Conservation (phyloP, 805 yeast genomes). For the Ogataea sp. region DNA sequence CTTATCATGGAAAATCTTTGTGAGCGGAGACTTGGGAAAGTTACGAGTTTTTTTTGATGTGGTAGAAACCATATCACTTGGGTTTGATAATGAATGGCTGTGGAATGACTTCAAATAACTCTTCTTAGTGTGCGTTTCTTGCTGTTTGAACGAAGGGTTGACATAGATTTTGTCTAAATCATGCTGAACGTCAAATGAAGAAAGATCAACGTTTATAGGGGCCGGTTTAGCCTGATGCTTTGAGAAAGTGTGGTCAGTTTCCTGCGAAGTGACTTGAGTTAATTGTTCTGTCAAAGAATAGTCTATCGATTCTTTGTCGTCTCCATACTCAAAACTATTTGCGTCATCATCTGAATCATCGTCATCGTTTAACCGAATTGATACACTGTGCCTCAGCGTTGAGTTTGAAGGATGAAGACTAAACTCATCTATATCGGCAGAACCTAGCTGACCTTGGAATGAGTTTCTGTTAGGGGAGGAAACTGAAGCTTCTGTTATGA, state of each 20-base stretch:
- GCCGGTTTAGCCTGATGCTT: too few relatives aligned
- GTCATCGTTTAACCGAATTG: too few relatives aligned
- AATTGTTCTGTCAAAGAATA: too few relatives aligned
- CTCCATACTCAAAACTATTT: neutral
- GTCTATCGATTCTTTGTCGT: neutral
- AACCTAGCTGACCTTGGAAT: neutral
- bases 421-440: neutral
- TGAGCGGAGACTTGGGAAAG: conserved; percentile 14
- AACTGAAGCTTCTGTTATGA: conserved; percentile 14
- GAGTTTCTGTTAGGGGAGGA: neutral
- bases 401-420: neutral
- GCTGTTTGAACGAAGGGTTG: too few relatives aligned
- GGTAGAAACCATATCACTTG: conserved; percentile 10
- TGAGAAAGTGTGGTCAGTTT: too few relatives aligned
- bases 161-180: too few relatives aligned
- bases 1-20: conserved; percentile 13
- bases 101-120: conserved; percentile 13
- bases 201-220: too few relatives aligned
- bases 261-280: neutral
- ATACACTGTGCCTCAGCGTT: too few relatives aligned
- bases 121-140: too few relatives aligned
- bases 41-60: conserved; percentile 4
- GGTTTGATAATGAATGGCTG: conserved; percentile 19
- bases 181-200: too few relatives aligned
- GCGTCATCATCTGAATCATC: neutral